Conservation (phyloP, 2,329 filamentous ascomycete genomes). For the Colletotrichum lindemuthianum region DNA sequence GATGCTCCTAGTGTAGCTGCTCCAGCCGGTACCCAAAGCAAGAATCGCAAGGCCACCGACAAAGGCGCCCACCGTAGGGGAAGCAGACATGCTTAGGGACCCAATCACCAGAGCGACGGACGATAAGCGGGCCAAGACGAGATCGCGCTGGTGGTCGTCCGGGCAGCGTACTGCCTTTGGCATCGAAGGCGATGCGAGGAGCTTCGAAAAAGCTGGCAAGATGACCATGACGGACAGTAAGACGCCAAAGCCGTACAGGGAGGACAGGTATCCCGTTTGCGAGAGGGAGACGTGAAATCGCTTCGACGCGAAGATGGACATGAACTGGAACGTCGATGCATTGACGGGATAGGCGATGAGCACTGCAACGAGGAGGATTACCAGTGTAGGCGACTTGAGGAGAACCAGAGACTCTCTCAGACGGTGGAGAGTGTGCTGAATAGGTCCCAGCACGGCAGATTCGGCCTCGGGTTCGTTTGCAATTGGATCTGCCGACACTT, state of each 20-base stretch:
- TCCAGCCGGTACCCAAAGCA: slow-evolving; percentile 41
- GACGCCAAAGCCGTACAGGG: slow-evolving; percentile 42
- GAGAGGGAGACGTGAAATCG: slow-evolving; percentile 43
- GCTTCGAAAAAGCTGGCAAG: slow-evolving; percentile 40
- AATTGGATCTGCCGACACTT: slow-evolving; percentile 15
- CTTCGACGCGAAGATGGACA: slow-evolving; percentile 45
- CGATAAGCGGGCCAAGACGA: slow-evolving; percentile 42
- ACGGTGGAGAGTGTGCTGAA: slow-evolving; percentile 34
- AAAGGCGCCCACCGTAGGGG: slow-evolving; percentile 41
- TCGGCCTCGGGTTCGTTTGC: slow-evolving; percentile 10
- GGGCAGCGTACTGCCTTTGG: slow-evolving; percentile 39
- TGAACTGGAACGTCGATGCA: slow-evolving; percentile 26
- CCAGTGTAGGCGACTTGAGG: slow-evolving; percentile 39
- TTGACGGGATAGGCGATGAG: slow-evolving; percentile 29
- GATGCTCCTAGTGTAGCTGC: slow-evolving; percentile 42
- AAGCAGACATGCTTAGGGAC: slow-evolving; percentile 40
- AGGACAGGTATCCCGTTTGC: slow-evolving; percentile 45
- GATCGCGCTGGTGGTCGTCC: slow-evolving; percentile 41
- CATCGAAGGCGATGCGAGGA: slow-evolving; percentile 36
- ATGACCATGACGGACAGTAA: slow-evolving; percentile 40
- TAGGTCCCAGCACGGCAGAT: background rate
- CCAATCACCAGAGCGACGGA: slow-evolving; percentile 38
- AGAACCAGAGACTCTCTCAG: slow-evolving; percentile 38
- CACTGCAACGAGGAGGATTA: slow-evolving; percentile 42
- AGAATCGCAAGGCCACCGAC: slow-evolving; percentile 43